phyloP scores from a whole-genome alignment of 2,329 filamentous ascomycete species.

The Penicillium sp. region DNA sequence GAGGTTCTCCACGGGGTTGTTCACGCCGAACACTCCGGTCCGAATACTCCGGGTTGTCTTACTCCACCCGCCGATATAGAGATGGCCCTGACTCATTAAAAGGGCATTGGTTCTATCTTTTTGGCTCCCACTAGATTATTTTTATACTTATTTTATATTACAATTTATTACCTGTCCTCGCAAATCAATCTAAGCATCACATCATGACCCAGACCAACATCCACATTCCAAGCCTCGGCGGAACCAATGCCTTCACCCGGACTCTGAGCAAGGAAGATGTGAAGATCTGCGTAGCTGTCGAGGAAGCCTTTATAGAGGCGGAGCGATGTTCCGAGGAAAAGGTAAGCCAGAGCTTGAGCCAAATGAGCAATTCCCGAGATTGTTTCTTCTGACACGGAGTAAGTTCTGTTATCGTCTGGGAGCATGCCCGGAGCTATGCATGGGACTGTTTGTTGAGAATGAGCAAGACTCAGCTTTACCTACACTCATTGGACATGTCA shows the following conservation, averaged over 20 bases:
- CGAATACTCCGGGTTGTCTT: conserved; percentile 8
- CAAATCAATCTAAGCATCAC: background rate
- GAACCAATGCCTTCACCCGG: conserved; percentile 9
- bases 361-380: background rate
- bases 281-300: conserved; percentile 15
- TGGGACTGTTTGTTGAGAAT: conserved; percentile 17
- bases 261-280: conserved; percentile 14
- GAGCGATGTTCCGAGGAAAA: conserved; percentile 22
- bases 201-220: conserved; percentile 4
- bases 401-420: conserved; percentile 20
- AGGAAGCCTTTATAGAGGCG: conserved; percentile 14
- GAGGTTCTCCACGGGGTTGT: background rate
- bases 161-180: background rate
- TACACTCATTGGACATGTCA: conserved; percentile 19
- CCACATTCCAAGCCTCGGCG: conserved; percentile 7
- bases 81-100: conserved; percentile 3
- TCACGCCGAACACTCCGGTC: conserved; percentile 11
- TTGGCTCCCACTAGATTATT: background rate
- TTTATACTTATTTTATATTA: background rate
- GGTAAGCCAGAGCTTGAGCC: background rate
- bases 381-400: background rate
- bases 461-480: background rate
- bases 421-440: conserved; percentile 10
- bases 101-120: background rate
- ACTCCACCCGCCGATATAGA: conserved; percentile 1